These are phyloP conservation scores for Diospyros lotus DNA, from an alignment of 148 eudicot genomes.

Conservation along the genomic window DNA sequence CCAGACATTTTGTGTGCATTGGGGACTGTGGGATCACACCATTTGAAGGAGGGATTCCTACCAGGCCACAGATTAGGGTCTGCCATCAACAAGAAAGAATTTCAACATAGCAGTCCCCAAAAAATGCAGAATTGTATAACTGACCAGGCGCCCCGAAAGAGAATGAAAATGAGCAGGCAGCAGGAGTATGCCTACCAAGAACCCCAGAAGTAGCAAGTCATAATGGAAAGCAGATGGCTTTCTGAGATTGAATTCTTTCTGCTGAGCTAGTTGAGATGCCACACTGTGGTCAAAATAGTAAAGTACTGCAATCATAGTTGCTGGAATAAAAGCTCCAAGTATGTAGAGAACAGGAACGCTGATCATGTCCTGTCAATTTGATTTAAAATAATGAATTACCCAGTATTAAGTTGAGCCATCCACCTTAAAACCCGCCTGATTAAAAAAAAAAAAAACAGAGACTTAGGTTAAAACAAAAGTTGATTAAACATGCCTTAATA, in stretches of 20 bases:
- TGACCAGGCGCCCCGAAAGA: neutral
- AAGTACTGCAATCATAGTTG: constrained; percentile 91
- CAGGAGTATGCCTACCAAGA: constrained; percentile 48
- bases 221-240: constrained; percentile 86
- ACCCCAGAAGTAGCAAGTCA: constrained; percentile 82
- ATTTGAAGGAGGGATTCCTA: constrained; percentile 87
- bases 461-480: neutral
- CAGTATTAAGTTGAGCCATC: neutral
- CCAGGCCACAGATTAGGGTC: constrained; percentile 78
- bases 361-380: constrained; percentile 69
- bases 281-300: constrained; percentile 96
- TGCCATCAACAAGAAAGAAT: constrained; percentile 19
- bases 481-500: constrained; percentile 41
- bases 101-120: neutral
- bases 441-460: neutral
- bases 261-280: constrained; percentile 95
- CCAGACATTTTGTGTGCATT: constrained; percentile 93
- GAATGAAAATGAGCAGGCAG: neutral
- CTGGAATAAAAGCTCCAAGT: constrained; percentile 85
- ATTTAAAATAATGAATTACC: constrained; percentile 6
- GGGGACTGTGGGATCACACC: constrained; percentile 97
- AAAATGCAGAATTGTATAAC: neutral
- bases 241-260: constrained; percentile 81
- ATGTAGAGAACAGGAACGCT: constrained; percentile 71
- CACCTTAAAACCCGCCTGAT: neutral